These are phyloP conservation scores for Coniella lustricola DNA, from an alignment of 2,329 filamentous ascomycete genomes.

Conservation along the genomic window DNA sequence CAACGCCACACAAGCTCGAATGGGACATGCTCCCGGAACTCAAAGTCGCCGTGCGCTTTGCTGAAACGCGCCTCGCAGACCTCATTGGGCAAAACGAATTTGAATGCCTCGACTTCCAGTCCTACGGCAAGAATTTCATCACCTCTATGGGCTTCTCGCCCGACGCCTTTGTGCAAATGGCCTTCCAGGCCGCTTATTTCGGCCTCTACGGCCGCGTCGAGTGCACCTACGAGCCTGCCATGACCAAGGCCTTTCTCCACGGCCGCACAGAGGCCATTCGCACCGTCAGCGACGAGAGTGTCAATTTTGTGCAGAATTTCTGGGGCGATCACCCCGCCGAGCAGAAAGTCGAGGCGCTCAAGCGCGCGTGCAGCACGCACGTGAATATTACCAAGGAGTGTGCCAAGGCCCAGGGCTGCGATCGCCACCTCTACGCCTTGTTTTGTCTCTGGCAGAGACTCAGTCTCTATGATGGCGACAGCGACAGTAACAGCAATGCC, in stretches of 20 bases:
- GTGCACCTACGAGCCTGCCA: slow-evolving; percentile 94
- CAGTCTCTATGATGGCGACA: slow-evolving; percentile 62
- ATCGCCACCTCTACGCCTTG: slow-evolving; percentile 87
- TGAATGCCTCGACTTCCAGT: slow-evolving; percentile 77
- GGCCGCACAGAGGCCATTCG: slow-evolving; percentile 92
- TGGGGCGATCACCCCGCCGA: slow-evolving; percentile 85
- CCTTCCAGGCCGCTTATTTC: slow-evolving; percentile 96
- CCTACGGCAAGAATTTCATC: slow-evolving; percentile 96
- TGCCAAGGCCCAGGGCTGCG: slow-evolving; percentile 82
- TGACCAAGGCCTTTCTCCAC: slow-evolving; percentile 93
- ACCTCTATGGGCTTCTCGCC: slow-evolving; percentile 95
- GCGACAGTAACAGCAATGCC: too few species aligned
- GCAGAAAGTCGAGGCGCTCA: slow-evolving; percentile 78
- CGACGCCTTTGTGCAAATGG: slow-evolving; percentile 98
- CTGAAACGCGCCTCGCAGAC: slow-evolving; percentile 88
- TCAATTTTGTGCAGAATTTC: slow-evolving; percentile 88
- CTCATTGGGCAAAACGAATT: slow-evolving; percentile 97
- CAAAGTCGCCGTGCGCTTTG: slow-evolving; percentile 84
- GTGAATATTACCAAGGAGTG: slow-evolving; percentile 74
- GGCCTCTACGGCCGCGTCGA: slow-evolving; percentile 90
- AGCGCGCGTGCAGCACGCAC: slow-evolving; percentile 77
- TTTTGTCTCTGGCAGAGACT: slow-evolving; percentile 92
- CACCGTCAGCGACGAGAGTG: slow-evolving; percentile 72
- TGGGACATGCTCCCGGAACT: slow-evolving; percentile 97
- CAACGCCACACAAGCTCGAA: slow-evolving; percentile 90